These are phyloP conservation scores for Ogataea nonfermentans DNA, from an alignment of 805 yeast species.

Conservation along the genomic window DNA sequence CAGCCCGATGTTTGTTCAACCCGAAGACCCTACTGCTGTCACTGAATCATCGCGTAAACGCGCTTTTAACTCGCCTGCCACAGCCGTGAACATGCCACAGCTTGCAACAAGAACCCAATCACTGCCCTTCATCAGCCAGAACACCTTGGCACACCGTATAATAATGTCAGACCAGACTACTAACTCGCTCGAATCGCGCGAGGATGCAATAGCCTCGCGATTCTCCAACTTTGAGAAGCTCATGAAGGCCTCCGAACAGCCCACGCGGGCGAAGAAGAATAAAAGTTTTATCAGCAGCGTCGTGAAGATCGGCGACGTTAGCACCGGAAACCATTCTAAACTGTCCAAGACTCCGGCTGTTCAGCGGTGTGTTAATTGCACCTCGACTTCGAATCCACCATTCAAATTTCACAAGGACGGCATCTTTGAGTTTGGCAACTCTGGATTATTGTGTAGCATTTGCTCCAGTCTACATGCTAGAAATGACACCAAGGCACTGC, in stretches of 20 bases:
- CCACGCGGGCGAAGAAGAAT: constrained; percentile 31
- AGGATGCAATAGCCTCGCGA: constrained; percentile 30
- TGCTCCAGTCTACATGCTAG: constrained; percentile 28
- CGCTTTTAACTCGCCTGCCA: constrained; percentile 6
- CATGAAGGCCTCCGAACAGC: constrained; percentile 24
- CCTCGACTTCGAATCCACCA: constrained; percentile 29
- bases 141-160: constrained; percentile 34
- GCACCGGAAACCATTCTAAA: constrained; percentile 16
- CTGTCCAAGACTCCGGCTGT: constrained; percentile 8
- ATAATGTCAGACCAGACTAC: constrained; percentile 27
- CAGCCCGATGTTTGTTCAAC: constrained; percentile 6
- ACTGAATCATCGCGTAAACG: constrained; percentile 5
- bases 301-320: constrained; percentile 32
- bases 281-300: constrained; percentile 33
- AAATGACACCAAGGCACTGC: constrained; percentile 24
- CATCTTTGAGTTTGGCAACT: constrained; percentile 34
- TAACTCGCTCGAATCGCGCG: constrained; percentile 25
- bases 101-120: constrained; percentile 38
- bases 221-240: constrained; percentile 32
- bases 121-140: constrained; percentile 32
- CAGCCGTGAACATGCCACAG: constrained; percentile 21
- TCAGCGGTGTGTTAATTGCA: constrained; percentile 34
- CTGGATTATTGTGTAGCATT: constrained; percentile 33
- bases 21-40: constrained; percentile 1
- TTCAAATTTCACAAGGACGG: constrained; percentile 35